phyloP scores from a whole-genome alignment of 1,139 yeast species.

The Debaryomyces fabryi region DNA sequence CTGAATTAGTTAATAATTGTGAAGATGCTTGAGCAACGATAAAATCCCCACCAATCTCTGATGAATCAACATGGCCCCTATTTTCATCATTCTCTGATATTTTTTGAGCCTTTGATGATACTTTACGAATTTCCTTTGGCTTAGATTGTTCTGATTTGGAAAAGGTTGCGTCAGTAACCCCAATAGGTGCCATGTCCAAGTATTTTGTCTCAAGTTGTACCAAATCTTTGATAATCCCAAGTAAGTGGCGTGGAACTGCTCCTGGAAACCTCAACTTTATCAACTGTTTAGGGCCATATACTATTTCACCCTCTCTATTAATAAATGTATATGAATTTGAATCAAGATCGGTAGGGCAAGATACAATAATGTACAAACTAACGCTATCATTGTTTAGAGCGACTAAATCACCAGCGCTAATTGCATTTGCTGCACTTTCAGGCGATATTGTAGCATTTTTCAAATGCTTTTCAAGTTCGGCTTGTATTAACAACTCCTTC shows the following conservation, averaged over 20 bases:
- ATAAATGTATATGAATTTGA: constrained; percentile 51
- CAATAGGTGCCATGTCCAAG: constrained; percentile 42
- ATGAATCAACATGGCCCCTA: constrained; percentile 7
- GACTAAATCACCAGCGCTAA: constrained; percentile 45
- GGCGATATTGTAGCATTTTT: constrained; percentile 31
- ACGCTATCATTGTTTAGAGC: constrained; percentile 33
- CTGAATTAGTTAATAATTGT: constrained; percentile 37
- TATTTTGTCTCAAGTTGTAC: constrained; percentile 37
- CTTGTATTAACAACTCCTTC: constrained; percentile 11
- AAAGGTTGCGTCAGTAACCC: constrained; percentile 38
- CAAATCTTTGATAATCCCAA: constrained; percentile 24
- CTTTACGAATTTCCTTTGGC: constrained; percentile 24
- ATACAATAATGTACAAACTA: constrained; percentile 36
- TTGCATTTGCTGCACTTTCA: constrained; percentile 23
- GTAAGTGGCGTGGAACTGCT: constrained; percentile 41
- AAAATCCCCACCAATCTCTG: constrained; percentile 29
- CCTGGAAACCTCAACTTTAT: constrained; percentile 59
- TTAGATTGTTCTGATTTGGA: constrained; percentile 27
- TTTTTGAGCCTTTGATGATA: not conserved
- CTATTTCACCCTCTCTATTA: constrained; percentile 57
- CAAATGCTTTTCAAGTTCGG: constrained; percentile 19
- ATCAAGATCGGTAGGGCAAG: constrained; percentile 30
- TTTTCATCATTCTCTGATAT: constrained; percentile 3
- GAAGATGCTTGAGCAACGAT: constrained; percentile 44
- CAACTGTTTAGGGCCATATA: constrained; percentile 47